Evolutionary conservation across 305 asterid genomes (phyloP).

Genomic region (Fraxinus dipetala): DNA sequence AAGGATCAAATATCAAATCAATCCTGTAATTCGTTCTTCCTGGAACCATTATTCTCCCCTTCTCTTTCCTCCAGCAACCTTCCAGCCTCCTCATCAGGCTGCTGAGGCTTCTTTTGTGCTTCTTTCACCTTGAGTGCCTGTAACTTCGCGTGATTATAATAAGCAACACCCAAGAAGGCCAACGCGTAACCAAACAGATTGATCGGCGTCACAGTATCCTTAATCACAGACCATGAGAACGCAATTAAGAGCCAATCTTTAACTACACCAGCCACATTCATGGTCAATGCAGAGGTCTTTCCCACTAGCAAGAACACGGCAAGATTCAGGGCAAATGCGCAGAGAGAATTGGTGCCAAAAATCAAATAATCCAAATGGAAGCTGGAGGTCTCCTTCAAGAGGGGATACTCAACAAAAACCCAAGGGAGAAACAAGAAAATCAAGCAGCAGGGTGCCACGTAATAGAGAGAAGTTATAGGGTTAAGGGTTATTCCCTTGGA

Average conservation of each 20-base stretch:
- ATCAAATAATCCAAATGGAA: constrained; percentile 49
- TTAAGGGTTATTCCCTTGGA: constrained; percentile 52
- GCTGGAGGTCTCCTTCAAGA: constrained; percentile 48
- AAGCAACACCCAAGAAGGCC: constrained; percentile 59
- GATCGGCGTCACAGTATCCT: constrained; percentile 57
- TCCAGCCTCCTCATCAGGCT: constrained; percentile 49
- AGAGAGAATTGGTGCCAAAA: constrained; percentile 52
- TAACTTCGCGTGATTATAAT: constrained; percentile 49
- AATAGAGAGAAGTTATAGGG: constrained; percentile 55
- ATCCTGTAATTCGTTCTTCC: constrained; percentile 43
- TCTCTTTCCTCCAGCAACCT: constrained; percentile 45
- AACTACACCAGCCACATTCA: constrained; percentile 67
- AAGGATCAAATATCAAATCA: constrained; percentile 12
- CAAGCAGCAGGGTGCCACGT: constrained; percentile 56
- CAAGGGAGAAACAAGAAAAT: constrained; percentile 47
- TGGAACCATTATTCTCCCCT: constrained; percentile 31
- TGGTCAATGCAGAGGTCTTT: constrained; percentile 59
- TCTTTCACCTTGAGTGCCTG: constrained; percentile 64
- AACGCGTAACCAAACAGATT: constrained; percentile 49
- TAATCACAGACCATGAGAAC: constrained; percentile 58
- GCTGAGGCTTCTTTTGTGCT: constrained; percentile 45
- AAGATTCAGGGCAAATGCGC: constrained; percentile 53
- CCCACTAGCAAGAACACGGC: constrained; percentile 61
- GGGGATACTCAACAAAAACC: constrained; percentile 48
- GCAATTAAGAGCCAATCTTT: constrained; percentile 63